These are phyloP conservation scores for Trichophyton mentagrophytes DNA, from an alignment of 2,329 filamentous ascomycete genomes.

Conservation along the genomic window DNA sequence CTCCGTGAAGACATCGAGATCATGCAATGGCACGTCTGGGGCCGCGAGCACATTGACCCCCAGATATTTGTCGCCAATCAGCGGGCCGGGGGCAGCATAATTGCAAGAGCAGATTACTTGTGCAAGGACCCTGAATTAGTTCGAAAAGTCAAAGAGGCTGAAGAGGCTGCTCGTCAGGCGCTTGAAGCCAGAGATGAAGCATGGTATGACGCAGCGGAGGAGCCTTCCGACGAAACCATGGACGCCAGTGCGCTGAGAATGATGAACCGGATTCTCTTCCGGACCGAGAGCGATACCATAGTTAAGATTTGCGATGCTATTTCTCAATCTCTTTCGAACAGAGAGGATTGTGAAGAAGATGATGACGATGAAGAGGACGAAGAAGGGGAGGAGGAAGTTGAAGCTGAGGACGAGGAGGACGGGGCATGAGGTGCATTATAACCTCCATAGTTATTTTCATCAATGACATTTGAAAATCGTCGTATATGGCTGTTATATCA, in stretches of 20 bases:
- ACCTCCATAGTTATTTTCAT: too few relatives aligned
- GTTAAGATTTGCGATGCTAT: not conserved
- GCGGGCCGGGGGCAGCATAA: conserved; percentile 11
- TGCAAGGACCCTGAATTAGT: conserved; percentile 10
- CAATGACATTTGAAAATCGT: too few relatives aligned
- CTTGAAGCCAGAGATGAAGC: not conserved
- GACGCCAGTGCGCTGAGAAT: not conserved
- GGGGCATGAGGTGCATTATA: too few relatives aligned
- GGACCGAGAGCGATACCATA: not conserved
- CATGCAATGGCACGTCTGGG: conserved; percentile 13
- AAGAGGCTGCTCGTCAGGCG: not conserved
- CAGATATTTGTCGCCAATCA: conserved; percentile 11
- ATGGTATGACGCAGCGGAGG: not conserved
- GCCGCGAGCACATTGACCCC: conserved; percentile 9
- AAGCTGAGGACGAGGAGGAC: not conserved
- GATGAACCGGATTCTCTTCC: not conserved
- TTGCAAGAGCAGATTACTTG: conserved; percentile 11
- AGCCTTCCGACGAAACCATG: not conserved
- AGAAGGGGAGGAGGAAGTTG: not conserved
- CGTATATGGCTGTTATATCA: too few relatives aligned
- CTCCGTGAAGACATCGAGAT: conserved; percentile 14
- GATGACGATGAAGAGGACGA: not conserved
- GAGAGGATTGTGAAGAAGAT: not conserved
- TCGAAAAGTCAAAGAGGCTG: not conserved
- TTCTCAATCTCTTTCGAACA: not conserved